Evolutionary conservation across 306 rosid genomes (phyloP).

Genomic region (Quercus glauca): DNA sequence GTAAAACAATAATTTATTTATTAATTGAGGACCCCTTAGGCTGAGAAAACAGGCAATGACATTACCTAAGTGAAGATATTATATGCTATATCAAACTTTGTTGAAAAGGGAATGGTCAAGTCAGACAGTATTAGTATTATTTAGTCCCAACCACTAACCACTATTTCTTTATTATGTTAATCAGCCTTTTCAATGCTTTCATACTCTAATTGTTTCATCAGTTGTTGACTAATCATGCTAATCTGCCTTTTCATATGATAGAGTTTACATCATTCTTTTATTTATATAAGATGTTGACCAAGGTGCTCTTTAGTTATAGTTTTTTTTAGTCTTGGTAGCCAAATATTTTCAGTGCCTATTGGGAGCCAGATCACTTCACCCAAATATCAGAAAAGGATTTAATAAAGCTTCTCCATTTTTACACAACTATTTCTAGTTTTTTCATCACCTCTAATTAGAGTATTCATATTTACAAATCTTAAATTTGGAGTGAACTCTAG

Average conservation of each 20-base stretch:
- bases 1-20: no score
- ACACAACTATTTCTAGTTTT: not conserved
- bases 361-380: not conserved
- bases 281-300: conserved; percentile 24
- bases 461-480: not conserved
- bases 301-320: not conserved
- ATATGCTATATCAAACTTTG: no score
- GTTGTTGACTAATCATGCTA: not conserved
- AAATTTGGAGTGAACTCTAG: not conserved
- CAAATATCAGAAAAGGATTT: not conserved
- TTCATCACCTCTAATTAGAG: not conserved
- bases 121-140: not conserved
- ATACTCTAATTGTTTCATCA: not conserved
- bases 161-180: not conserved
- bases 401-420: not conserved
- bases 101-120: not conserved
- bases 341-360: not conserved
- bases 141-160: not conserved
- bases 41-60: no score
- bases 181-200: not conserved
- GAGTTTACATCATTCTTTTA: not conserved
- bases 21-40: no score
- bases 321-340: not conserved
- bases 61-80: not conserved
- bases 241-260: not conserved